Evolutionary conservation across 495 filamentous ascomycete genomes (phyloP), one percentile per base, ranked within the genome.

Genomic region (Daldinia vernicosa): DNA sequence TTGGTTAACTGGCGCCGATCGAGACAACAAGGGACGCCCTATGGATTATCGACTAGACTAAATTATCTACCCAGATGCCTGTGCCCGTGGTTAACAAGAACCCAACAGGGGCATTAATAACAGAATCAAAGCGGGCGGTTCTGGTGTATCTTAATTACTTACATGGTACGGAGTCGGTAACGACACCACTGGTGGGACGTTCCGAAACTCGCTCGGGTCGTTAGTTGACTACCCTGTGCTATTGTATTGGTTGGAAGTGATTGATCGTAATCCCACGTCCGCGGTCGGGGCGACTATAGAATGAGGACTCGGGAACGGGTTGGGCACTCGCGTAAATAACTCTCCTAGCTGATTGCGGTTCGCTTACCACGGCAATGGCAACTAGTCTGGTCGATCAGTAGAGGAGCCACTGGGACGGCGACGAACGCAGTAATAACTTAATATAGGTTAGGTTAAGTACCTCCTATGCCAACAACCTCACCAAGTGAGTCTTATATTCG

Each of bases 151-250:
- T 47, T 47, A 24, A 47, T 47, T 47, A 47, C 43, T 47, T 47
- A 47, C 43, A 47, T 47, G 53, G 45, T 45, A 28, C 22, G 17
- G 67, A 43, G 56, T 53, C 37, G 6, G 37, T 12, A 26, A 45
- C 19, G 17, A 52, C 39, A n/a, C n/a, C 6, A 45, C 8, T 47
- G 17, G 22, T 47, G 43, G 43, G 19, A 24, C 43, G 17, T 47
- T 47, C 43, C 43, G 65, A 69, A 30, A 60, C 55, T 65, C 28
- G 61, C 70, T 69, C 43, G 61, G 37, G 43, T 60, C 56, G 56
- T 26, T 30, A 32, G 15, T 30, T 60, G 56, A 45, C 35, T 19
- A 19, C 55, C 51, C 63, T 60, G 17, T 22, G 33, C 35, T 37
- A 52, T 27, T 30, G 50, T 33, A 63, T 64, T 72, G 35, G 60